Evolutionary conservation across 2,329 filamentous ascomycete species (phyloP).

Genomic region (Xylaria digitata): DNA sequence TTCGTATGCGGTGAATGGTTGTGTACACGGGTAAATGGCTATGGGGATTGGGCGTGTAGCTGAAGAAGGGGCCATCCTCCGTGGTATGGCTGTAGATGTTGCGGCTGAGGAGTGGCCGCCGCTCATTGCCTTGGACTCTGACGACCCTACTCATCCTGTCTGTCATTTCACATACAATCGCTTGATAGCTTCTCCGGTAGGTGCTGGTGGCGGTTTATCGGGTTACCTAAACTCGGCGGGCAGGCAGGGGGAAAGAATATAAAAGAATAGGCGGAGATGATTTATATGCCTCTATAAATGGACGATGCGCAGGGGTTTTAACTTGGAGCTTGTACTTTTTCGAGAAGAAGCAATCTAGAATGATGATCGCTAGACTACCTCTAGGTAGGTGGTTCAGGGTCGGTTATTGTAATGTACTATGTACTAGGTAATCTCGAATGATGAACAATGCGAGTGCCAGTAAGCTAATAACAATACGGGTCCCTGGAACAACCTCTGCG

Average conservation of each 20-base stretch:
- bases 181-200: constrained; percentile 3
- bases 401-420: constrained; percentile 4
- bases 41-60: constrained; percentile 68
- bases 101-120: constrained; percentile 54
- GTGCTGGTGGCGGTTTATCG: neutral
- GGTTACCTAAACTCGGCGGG: neutral
- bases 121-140: constrained; percentile 48
- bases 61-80: constrained; percentile 59
- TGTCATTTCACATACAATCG: constrained; percentile 35
- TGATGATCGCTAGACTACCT: neutral
- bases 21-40: constrained; percentile 77
- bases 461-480: neutral
- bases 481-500: constrained; percentile 4
- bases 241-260: neutral
- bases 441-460: neutral
- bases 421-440: neutral
- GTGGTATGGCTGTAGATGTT: constrained; percentile 52
- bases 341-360: constrained; percentile 13
- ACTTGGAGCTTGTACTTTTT: constrained; percentile 1
- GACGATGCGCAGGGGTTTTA: neutral
- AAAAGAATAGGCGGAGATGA: neutral
- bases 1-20: constrained; percentile 78
- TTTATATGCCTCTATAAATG: neutral
- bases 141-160: constrained; percentile 36
- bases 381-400: neutral